Evolutionary conservation across 2,329 filamentous ascomycete genomes (phyloP).

Genomic region (Cucurbitaria berberidis): DNA sequence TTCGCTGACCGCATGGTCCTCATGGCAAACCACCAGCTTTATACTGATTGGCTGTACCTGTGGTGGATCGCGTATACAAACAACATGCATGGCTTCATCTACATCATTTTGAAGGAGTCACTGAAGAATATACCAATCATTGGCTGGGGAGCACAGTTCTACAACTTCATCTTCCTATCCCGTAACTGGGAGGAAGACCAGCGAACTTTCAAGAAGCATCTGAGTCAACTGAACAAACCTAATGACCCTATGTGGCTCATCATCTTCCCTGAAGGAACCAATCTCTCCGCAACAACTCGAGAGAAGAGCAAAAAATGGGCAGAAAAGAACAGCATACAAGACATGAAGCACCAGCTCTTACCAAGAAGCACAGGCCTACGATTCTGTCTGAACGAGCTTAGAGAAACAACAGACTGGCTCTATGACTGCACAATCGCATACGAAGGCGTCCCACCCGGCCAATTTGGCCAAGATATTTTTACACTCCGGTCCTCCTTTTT

Average conservation of each 20-base stretch:
- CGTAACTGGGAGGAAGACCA: slow-evolving; percentile 84
- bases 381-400: slow-evolving; percentile 79
- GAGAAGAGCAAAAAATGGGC: slow-evolving; percentile 77
- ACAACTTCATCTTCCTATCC: slow-evolving; percentile 91
- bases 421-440: slow-evolving; percentile 97
- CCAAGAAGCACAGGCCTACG: slow-evolving; percentile 81
- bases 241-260: slow-evolving; percentile 88
- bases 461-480: slow-evolving; percentile 91
- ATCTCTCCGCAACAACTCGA: slow-evolving; percentile 73
- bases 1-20: slow-evolving; percentile 83
- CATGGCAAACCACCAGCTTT: slow-evolving; percentile 87
- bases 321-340: slow-evolving; percentile 73
- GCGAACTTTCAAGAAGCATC: slow-evolving; percentile 73
- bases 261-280: slow-evolving; percentile 87
- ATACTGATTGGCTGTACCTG: slow-evolving; percentile 90
- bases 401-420: slow-evolving; percentile 76
- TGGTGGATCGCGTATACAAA: slow-evolving; percentile 95
- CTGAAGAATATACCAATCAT: slow-evolving; percentile 81
- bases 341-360: slow-evolving; percentile 75
- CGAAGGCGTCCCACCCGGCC: slow-evolving; percentile 75
- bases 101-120: slow-evolving; percentile 89
- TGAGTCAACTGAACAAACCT: slow-evolving; percentile 72
- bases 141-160: slow-evolving; percentile 82
- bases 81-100: slow-evolving; percentile 82
- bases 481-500: slow-evolving; percentile 87